Base-by-base conservation (phyloP, 306 rosid species). In the Prunus padus region DNA sequence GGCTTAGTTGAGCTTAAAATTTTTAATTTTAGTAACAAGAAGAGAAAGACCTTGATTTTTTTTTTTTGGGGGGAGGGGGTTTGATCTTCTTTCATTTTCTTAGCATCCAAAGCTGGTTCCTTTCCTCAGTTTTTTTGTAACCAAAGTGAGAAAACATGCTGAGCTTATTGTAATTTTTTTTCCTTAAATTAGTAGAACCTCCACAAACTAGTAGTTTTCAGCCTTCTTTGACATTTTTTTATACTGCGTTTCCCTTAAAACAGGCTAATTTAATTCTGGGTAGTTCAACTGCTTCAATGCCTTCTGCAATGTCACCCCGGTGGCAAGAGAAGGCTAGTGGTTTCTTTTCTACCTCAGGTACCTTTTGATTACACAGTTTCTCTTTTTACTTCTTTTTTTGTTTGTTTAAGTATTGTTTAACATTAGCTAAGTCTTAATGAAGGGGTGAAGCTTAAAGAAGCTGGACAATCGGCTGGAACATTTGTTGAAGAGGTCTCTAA, bases 341-440 rank as follows among this genome's bases (percentile, higher is more conserved):
- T 57, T 92, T 95, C 90, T 88, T 95, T 82, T 90, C 99, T 61
- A 86, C 96, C 68, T 92, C 99, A 25, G 97, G 99, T 95, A 74
- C 49, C 49, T 79, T 19, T 57, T 65, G 18, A 55, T 55, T 65
- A n/a, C 50, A 10, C 10, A 44, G 25, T 44, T 51, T 42, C 15
- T 28, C 3, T 56, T 69, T 75, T 76, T 76, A 65, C 47, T 73
- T 73, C n/a, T 20, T n/a, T 64, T 56, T 37, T 25, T 62, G 11
- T 12, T 26, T 4, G 4, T 7, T 16, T 25, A 16, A 31, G 11
- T 42, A 5, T 31, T 61, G 71, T 68, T 67, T 54, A 55, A 33
- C 47, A 67, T 25, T n/a, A 52, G 20, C 59, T 51, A 84, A 62
- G 28, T 81, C 61, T 82, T 64, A 51, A 49, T 85, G 83, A 71